phyloP scores from a whole-genome alignment of 768 basidiomycete genomes.

The Terana coerulea region DNA sequence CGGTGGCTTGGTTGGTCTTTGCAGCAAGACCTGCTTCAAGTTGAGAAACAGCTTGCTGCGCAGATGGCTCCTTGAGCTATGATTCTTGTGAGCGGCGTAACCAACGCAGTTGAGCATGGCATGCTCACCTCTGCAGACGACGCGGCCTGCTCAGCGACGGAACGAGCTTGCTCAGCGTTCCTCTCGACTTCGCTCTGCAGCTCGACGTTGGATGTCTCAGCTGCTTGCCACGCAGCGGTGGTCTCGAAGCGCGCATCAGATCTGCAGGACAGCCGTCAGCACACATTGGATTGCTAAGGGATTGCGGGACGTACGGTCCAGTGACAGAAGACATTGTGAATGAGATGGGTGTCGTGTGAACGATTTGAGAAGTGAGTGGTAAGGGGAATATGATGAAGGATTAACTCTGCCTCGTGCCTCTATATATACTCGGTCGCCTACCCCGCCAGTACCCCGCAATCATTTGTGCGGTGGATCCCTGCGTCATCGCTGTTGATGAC shows the following conservation, averaged over 20 bases:
- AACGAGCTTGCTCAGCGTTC: constrained; percentile 42
- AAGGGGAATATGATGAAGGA: background rate
- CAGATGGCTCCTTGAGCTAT: constrained; percentile 20
- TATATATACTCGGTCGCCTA: constrained; percentile 6
- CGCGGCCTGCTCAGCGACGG: constrained; percentile 50
- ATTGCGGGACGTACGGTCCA: constrained; percentile 6
- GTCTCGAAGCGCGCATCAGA: constrained; percentile 40
- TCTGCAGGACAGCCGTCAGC: background rate
- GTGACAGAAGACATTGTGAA: constrained; percentile 11
- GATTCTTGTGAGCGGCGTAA: background rate
- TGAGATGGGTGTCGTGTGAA: constrained; percentile 1
- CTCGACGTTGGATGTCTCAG: constrained; percentile 39
- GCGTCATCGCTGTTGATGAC: constrained; percentile 1
- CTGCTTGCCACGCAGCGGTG: constrained; percentile 50
- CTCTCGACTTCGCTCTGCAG: constrained; percentile 42
- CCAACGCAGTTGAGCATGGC: background rate
- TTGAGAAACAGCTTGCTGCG: constrained; percentile 24
- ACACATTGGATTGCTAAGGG: background rate
- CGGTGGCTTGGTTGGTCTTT: constrained; percentile 50
- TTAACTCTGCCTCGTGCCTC: background rate
- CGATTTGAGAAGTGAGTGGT: constrained; percentile 1
- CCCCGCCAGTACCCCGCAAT: constrained; percentile 15
- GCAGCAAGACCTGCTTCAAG: constrained; percentile 26
- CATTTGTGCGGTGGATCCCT: constrained; percentile 6
- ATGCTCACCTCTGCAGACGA: constrained; percentile 45